These are phyloP conservation scores for Acanthamoeba healyi DNA, from an alignment of 208 protist genomes.

Conservation along the genomic window DNA sequence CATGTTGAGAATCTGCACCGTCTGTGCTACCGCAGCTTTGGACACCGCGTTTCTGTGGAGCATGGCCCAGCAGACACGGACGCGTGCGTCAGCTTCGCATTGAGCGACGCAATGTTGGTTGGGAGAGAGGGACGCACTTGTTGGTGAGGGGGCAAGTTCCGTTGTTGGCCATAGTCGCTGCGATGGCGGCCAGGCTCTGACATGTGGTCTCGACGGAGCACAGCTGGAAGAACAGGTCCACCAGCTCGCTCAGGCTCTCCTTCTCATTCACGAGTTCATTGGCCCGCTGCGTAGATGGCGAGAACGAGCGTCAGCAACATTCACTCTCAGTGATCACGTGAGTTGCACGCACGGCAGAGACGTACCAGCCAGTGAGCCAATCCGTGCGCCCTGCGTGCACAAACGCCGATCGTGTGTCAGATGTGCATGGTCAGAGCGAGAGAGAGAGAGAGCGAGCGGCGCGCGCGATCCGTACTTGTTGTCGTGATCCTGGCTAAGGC, in stretches of 20 bases:
- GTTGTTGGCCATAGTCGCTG: neutral
- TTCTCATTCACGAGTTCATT: neutral
- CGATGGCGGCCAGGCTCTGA: neutral
- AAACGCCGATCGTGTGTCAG: too few relatives aligned
- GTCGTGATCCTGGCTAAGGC: neutral
- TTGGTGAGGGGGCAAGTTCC: neutral
- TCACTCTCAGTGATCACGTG: too few relatives aligned
- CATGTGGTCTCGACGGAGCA: constrained; percentile 3
- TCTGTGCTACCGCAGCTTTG: neutral
- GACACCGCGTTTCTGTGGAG: neutral
- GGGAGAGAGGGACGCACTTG: neutral
- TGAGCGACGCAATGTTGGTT: too few relatives aligned
- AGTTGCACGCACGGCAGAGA: too few relatives aligned
- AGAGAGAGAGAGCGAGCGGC: too few relatives aligned
- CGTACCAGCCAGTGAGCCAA: constrained; percentile 18
- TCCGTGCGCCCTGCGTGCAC: neutral
- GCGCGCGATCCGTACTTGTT: neutral
- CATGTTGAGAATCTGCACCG: neutral
- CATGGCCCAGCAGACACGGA: neutral
- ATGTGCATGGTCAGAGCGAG: too few relatives aligned
- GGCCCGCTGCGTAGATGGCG: neutral
- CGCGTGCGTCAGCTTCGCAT: too few relatives aligned
- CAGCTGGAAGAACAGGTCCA: constrained; percentile 4
- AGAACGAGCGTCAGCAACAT: too few relatives aligned
- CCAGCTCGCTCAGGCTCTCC: neutral